phyloP scores from a whole-genome alignment of 169 alveolate genomes.

The Neospora caninum region DNA sequence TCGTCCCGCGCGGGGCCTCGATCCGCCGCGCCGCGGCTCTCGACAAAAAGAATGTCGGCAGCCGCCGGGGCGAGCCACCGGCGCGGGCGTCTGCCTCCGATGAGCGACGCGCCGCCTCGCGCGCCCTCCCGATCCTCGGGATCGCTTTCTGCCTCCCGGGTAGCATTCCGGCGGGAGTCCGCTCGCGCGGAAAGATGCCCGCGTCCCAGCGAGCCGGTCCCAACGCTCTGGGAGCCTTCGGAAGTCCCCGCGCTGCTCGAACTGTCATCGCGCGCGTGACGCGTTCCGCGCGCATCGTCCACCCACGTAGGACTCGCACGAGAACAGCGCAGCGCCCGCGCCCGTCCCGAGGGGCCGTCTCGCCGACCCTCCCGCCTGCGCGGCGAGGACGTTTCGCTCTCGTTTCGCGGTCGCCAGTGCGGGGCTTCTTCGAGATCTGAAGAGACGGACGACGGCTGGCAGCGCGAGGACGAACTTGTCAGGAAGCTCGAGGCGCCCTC shows the following conservation, averaged over 20 bases:
- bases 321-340: background rate
- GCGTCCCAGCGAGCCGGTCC: too few species aligned
- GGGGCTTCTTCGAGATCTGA: background rate
- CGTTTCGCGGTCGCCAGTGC: background rate
- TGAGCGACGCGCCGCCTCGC: background rate
- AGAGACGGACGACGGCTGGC: background rate
- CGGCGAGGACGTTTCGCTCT: background rate
- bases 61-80: constrained; percentile 8
- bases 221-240: too few species aligned
- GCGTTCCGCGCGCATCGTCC: too few species aligned
- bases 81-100: background rate
- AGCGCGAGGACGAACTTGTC: background rate
- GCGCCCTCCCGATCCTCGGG: background rate
- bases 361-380: background rate
- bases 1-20: background rate
- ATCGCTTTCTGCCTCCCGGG: background rate
- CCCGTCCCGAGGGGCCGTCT: background rate
- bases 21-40: background rate
- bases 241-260: too few species aligned
- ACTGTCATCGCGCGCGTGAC: too few species aligned
- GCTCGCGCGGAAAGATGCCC: too few species aligned
- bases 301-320: too few species aligned
- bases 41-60: background rate
- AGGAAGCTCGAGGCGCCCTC: background rate
- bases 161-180: too few species aligned